Percentiles rank a stretch among this genome's conserved stretches.
phyloP scores from a whole-genome alignment of 106 monocot species.

The Apostasia ramifera region DNA sequence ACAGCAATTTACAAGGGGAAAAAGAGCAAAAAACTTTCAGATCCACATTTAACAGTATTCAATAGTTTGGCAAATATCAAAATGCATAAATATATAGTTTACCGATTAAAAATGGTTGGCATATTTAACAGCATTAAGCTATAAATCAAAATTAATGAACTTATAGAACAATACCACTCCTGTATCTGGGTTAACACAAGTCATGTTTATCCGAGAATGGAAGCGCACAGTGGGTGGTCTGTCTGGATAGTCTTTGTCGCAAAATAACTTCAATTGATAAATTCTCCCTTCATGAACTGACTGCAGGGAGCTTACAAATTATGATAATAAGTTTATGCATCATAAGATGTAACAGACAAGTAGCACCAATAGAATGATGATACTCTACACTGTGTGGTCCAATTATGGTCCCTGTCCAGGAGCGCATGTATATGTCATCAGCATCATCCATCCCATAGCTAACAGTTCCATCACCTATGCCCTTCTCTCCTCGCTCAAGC shows the following conservation, averaged over 20 bases:
- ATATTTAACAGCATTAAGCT: no score
- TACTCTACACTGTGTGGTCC: conserved; percentile 24
- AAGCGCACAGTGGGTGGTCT: conserved; percentile 26
- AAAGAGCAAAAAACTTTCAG: no score
- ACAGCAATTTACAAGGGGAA: no score
- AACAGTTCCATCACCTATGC: no score
- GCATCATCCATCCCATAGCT: conserved; percentile 29
- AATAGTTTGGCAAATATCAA: no score
- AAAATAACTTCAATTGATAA: conserved; percentile 29
- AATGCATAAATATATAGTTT: no score
- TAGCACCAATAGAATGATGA: background rate
- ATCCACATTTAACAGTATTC: no score
- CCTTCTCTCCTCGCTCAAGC: no score
- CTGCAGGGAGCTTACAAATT: conserved; percentile 2
- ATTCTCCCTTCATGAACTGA: conserved; percentile 33
- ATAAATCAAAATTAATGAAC: no score
- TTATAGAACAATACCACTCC: conserved; percentile 19
- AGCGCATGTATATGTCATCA: conserved; percentile 32
- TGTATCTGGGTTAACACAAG: conserved; percentile 30
- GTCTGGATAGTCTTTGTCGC: conserved; percentile 28
- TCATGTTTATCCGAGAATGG: conserved; percentile 35
- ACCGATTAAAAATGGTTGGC: no score
- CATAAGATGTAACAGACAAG: background rate
- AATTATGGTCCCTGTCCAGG: conserved; percentile 35
- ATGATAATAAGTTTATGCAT: background rate